These are phyloP conservation scores for Erythrophleum ivorense DNA, from an alignment of 331 rosid genomes.

Conservation along the genomic window DNA sequence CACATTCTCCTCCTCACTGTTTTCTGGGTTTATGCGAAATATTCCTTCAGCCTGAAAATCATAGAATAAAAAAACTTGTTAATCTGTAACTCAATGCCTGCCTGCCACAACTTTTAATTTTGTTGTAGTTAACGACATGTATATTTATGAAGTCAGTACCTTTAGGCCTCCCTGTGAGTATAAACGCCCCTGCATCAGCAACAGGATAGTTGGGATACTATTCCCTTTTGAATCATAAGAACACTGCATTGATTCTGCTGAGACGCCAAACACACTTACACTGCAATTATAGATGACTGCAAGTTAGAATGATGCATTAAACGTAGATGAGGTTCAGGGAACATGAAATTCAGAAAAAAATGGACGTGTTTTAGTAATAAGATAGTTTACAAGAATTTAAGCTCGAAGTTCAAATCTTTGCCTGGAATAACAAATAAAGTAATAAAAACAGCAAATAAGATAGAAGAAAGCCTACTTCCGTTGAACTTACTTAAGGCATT, in stretches of 20 bases:
- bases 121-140: background rate
- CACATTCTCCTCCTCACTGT: slow-evolving; percentile 57
- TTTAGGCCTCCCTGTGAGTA: slow-evolving; percentile 85
- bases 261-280: slow-evolving; percentile 89
- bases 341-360: background rate
- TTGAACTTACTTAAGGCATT: background rate
- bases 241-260: slow-evolving; percentile 97
- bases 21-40: slow-evolving; percentile 68
- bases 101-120: slow-evolving; percentile 1
- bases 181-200: slow-evolving; percentile 93
- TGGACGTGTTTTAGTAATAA: background rate
- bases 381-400: background rate
- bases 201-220: slow-evolving; percentile 85
- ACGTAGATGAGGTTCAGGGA: background rate
- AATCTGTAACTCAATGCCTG: background rate
- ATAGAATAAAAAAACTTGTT: background rate
- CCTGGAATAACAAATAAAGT: background rate
- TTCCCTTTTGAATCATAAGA: slow-evolving; percentile 85
- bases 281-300: slow-evolving; percentile 50
- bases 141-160: slow-evolving; percentile 46
- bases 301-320: slow-evolving; percentile 38
- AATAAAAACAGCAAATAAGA: background rate
- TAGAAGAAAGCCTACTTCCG: slow-evolving; percentile 20
- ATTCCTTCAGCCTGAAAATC: slow-evolving; percentile 86
- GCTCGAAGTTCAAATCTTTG: background rate